Conservation (phyloP, 2,329 filamentous ascomycete genomes). For the Pseudogymnoascus sp. region DNA sequence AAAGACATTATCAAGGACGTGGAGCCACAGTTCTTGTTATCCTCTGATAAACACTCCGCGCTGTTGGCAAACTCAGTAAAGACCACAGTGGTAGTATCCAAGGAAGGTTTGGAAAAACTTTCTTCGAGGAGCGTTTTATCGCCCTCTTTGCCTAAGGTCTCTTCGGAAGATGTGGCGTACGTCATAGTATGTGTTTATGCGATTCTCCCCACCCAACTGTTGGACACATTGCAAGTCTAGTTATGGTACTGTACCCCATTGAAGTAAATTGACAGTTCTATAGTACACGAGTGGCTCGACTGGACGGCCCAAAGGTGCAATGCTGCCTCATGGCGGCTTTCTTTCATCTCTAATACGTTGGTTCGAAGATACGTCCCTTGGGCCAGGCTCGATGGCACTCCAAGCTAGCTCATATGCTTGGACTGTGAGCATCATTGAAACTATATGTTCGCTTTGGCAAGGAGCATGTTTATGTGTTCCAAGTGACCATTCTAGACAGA, state of each 20-base stretch:
- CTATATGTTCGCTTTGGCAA: not conserved
- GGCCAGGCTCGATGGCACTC: not conserved
- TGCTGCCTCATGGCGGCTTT: not conserved
- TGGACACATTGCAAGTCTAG: too few relatives aligned
- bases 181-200: not conserved
- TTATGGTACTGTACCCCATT: too few relatives aligned
- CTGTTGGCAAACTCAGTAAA: not conserved
- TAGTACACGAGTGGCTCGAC: not conserved
- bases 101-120: not conserved
- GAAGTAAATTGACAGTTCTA: too few relatives aligned
- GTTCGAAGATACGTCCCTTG: not conserved
- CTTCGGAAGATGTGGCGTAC: not conserved
- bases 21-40: not conserved
- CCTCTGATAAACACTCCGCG: not conserved
- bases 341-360: not conserved
- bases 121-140: not conserved
- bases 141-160: not conserved
- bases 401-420: not conserved
- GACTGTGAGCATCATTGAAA: not conserved
- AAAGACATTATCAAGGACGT: slow-evolving; percentile 12
- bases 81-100: not conserved
- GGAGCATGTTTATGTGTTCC: slow-evolving; percentile 17
- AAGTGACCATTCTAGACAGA: slow-evolving; percentile 14
- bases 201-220: too few relatives aligned
- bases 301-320: not conserved